phyloP scores from a whole-genome alignment of 1,139 yeast genomes.

The Debaryomyces singareniensis region DNA sequence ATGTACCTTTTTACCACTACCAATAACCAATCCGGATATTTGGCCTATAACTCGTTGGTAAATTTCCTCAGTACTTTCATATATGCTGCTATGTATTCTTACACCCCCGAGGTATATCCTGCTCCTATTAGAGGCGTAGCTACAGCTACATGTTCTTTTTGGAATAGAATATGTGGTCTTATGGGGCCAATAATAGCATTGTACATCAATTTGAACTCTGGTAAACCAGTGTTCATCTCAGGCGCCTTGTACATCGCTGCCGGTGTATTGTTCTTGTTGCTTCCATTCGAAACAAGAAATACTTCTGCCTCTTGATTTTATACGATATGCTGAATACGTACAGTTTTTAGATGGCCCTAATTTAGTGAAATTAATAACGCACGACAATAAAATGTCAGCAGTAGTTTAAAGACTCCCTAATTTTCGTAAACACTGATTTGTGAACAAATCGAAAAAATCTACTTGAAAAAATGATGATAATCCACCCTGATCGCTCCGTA shows the following conservation, averaged over 20 bases:
- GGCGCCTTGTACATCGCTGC: conserved; percentile 5
- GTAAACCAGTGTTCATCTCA: conserved; percentile 5
- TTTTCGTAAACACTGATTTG: no score
- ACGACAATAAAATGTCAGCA: not conserved
- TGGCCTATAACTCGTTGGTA: conserved; percentile 3
- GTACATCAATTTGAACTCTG: conserved; percentile 4
- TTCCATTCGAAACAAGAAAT: conserved; percentile 5
- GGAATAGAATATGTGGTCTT: conserved; percentile 6
- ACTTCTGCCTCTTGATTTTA: not conserved
- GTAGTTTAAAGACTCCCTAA: no score
- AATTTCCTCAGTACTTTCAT: conserved; percentile 5
- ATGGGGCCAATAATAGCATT: conserved; percentile 5
- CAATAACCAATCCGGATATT: conserved; percentile 1
- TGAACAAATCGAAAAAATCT: no score
- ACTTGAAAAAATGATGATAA: no score
- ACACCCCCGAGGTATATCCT: conserved; percentile 6
- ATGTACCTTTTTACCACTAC: conserved; percentile 8
- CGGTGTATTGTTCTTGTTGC: conserved; percentile 3
- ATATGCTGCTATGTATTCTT: conserved; percentile 5
- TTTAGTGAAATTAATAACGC: not conserved
- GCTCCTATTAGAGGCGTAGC: conserved; percentile 5
- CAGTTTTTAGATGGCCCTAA: not conserved
- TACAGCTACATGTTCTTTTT: conserved; percentile 5
- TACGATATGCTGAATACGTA: not conserved
- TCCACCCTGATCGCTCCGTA: no score